Evolutionary conservation across 306 rosid genomes (phyloP), one percentile per base, ranked within the genome.

Genomic region (Prosopis cineraria): DNA sequence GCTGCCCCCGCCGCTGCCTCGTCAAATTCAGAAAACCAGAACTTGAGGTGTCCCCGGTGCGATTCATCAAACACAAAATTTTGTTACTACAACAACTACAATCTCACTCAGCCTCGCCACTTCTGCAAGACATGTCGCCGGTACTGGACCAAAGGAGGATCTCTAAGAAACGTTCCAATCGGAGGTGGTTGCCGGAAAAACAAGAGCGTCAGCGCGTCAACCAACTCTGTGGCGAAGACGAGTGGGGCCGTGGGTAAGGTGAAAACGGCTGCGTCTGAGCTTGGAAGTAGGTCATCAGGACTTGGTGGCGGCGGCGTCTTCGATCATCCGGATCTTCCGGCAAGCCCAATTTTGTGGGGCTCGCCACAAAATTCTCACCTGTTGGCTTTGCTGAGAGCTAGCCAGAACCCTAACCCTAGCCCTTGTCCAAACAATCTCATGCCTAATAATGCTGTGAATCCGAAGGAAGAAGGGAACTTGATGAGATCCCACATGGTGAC

Each of bases 81-180:
- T 70, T 93, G 98, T 52, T 93, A 91, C 89, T 91, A 91, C 85
- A 91, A 91, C 89, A 91, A 91, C 88, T 91, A 91, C 87, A 94
- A 94, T 82, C 96, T 94, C 79, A 92, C 98, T 14, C 98, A 94
- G 87, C 98, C 98, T 1, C 98, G 98, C 43, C 97, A 94, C 86
- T 94, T 94, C 88, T 94, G 98, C 88, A 94, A 94, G 86, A 90
- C 97, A 4, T 94, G 98, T 56, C 98, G 98, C 81, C 94, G 98
- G 7, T 94, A 94, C 82, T 94, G 98, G 94, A 90, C 94, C 34
- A 88, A 88, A 83, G 94, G 94, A 0, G 94, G 94, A 12, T 85
- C 92, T 22, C 90, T 90, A n/a, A 66, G 94, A 44, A 88, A 90
- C 25, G 92, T 90, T 36, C 94, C 94, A 0, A 88, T 90, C 7